A percentile compares a stretch with the other conserved stretches of the same genome.
Evolutionary conservation across 352 stramenopile genomes (phyloP).

Genomic region (Pythium volutum): DNA sequence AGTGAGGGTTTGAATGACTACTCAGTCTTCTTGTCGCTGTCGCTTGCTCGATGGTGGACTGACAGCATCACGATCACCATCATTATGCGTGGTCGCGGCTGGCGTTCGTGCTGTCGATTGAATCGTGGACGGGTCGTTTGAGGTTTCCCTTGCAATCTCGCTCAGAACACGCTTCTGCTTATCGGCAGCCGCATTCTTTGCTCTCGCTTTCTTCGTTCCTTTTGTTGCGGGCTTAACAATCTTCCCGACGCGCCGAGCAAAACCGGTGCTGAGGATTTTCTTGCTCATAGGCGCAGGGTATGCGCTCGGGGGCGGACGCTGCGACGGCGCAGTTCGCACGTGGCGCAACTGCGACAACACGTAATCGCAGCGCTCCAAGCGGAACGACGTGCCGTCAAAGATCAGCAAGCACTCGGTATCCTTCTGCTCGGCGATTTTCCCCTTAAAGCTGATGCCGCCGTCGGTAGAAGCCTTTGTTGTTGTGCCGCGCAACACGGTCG

Average conservation of each 20-base stretch:
- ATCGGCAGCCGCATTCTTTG: neutral
- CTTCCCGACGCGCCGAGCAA: slow-evolving; percentile 5
- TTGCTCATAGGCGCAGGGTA: neutral
- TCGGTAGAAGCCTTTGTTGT: slow-evolving; percentile 11
- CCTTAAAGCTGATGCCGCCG: slow-evolving; percentile 75
- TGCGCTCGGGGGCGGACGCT: slow-evolving; percentile 11
- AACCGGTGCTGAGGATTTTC: neutral
- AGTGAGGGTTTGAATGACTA: too few relatives aligned
- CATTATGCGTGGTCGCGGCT: neutral
- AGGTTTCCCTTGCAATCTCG: neutral
- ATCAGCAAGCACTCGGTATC: slow-evolving; percentile 80
- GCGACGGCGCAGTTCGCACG: slow-evolving; percentile 40
- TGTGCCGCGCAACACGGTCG: slow-evolving; percentile 65
- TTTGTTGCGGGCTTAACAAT: neutral
- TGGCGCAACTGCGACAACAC: slow-evolving; percentile 74
- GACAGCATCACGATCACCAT: neutral
- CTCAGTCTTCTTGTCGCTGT: neutral
- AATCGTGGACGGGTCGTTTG: neutral
- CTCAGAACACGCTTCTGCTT: neutral
- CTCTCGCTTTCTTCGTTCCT: neutral
- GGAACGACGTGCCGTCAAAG: slow-evolving; percentile 69
- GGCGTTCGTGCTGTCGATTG: neutral
- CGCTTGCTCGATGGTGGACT: slow-evolving; percentile 2
- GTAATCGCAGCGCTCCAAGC: slow-evolving; percentile 64
- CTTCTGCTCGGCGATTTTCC: slow-evolving; percentile 74